Conservation (phyloP, 1,284 basidiomycete genomes). For the Xerocomus amazonicus region DNA sequence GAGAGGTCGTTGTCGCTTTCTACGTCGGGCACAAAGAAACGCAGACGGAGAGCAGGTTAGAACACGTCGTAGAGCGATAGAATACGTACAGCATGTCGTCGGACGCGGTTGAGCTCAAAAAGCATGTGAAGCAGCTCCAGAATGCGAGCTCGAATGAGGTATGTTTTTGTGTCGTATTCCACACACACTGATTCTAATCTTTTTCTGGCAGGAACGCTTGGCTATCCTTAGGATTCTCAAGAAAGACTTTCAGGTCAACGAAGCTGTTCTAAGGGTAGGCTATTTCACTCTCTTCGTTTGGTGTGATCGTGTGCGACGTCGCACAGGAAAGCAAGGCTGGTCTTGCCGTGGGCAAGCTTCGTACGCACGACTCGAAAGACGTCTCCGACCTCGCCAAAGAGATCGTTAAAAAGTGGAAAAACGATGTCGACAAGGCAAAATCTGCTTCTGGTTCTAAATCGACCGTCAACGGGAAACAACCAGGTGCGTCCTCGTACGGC, state of each 20-base stretch:
- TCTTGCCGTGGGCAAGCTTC: conserved; percentile 88
- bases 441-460: conserved; percentile 35
- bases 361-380: conserved; percentile 67
- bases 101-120: conserved; percentile 62
- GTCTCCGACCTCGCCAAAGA: conserved; percentile 88
- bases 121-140: conserved; percentile 76
- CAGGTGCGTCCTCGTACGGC: conserved; percentile 30
- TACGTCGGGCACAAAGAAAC: background rate
- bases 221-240: conserved; percentile 73
- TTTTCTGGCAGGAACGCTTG: conserved; percentile 59
- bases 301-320: conserved; percentile 1
- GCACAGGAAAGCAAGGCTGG: conserved; percentile 86
- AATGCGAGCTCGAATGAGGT: conserved; percentile 59
- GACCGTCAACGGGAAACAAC: conserved; percentile 18
- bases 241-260: conserved; percentile 77
- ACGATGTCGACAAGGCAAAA: conserved; percentile 79
- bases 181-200: background rate
- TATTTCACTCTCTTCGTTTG: conserved; percentile 26
- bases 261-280: conserved; percentile 82
- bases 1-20: background rate
- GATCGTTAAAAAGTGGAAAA: conserved; percentile 91
- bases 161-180: conserved; percentile 28
- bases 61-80: conserved; percentile 17
- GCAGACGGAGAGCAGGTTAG: background rate
- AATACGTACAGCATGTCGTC: conserved; percentile 32